These are phyloP conservation scores for Chamaecyparis obtusa DNA, from an alignment of 75 land plant genomes.

Conservation along the genomic window DNA sequence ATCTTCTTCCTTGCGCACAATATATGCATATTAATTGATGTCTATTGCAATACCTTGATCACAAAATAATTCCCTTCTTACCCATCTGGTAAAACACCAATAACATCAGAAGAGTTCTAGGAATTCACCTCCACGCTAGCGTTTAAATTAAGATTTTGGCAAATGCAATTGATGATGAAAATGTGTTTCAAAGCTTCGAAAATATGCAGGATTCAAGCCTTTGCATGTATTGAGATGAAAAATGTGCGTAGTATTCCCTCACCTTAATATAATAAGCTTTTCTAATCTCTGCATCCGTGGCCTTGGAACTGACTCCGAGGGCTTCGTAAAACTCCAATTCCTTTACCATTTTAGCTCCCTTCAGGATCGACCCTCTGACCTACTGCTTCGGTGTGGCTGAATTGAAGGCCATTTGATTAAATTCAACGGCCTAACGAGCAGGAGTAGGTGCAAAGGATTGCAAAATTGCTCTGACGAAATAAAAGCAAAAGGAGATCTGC, in stretches of 20 bases:
- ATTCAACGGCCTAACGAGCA: background rate
- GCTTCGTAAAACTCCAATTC: slow-evolving; percentile 39
- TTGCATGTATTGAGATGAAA: background rate
- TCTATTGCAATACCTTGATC: background rate
- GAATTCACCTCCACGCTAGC: background rate
- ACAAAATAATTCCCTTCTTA: background rate
- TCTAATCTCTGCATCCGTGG: slow-evolving; percentile 37
- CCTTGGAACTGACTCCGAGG: slow-evolving; percentile 25
- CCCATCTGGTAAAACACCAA: background rate
- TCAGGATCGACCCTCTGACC: background rate
- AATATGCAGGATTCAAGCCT: background rate
- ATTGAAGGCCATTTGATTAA: background rate
- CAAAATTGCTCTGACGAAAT: background rate
- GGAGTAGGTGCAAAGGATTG: background rate
- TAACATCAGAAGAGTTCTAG: background rate
- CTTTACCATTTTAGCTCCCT: slow-evolving; percentile 22
- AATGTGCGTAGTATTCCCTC: background rate
- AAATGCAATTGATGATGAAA: background rate
- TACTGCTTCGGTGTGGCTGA: background rate
- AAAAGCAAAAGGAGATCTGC: background rate
- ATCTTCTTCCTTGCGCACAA: background rate
- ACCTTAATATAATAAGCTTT: slow-evolving; percentile 44
- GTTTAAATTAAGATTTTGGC: background rate
- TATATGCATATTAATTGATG: background rate
- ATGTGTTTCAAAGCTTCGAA: background rate